Conservation (phyloP, 257 asterid genomes). For the Fraxinus excelsior region DNA sequence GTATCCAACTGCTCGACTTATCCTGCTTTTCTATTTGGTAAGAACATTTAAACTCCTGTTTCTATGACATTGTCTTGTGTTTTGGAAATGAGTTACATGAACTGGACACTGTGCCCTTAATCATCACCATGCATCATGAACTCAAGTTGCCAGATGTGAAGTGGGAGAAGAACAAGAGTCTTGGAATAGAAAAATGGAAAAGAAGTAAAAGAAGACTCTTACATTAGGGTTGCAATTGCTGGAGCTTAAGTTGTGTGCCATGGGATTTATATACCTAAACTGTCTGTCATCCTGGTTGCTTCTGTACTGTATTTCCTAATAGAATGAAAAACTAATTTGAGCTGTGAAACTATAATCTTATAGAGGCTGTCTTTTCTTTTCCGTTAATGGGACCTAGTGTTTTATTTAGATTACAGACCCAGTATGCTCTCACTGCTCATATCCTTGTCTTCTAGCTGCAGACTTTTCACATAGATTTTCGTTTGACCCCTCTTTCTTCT, state of each 20-base stretch:
- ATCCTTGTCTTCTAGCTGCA: neutral
- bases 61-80: constrained; percentile 12
- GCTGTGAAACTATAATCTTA: constrained; percentile 17
- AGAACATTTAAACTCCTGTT: constrained; percentile 29
- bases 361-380: neutral
- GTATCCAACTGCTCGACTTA: constrained; percentile 91
- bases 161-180: constrained; percentile 7
- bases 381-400: constrained; percentile 7
- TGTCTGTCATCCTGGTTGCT: neutral
- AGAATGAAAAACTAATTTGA: constrained; percentile 18
- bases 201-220: neutral
- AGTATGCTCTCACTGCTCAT: neutral
- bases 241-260: neutral
- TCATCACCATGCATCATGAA: neutral
- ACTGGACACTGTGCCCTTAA: neutral
- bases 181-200: neutral
- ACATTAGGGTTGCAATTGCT: neutral
- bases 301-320: constrained; percentile 13
- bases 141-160: constrained; percentile 16
- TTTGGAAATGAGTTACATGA: constrained; percentile 6
- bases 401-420: neutral
- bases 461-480: neutral
- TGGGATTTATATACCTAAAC: neutral
- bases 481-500: neutral
- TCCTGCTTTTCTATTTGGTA: constrained; percentile 93